Evolutionary conservation across 495 filamentous ascomycete species (phyloP).

Genomic region (Hypoxylon rickii): DNA sequence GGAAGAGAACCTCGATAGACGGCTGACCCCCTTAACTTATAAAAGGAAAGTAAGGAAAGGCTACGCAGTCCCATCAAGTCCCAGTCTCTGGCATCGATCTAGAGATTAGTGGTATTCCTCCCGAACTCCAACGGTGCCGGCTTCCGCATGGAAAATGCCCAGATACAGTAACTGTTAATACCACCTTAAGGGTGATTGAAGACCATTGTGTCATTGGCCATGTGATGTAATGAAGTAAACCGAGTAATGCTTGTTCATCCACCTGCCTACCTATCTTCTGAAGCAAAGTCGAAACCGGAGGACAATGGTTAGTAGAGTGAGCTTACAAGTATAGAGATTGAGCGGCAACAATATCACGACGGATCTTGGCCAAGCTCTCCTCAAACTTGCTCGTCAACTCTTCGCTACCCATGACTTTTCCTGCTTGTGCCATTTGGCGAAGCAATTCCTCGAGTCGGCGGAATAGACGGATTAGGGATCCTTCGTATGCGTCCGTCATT

Average conservation of each 20-base stretch:
- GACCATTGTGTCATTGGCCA: background rate
- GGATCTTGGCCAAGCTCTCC: constrained; percentile 77
- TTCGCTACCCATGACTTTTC: constrained; percentile 96
- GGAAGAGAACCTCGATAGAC: constrained; percentile 21
- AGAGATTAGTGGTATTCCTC: constrained; percentile 31
- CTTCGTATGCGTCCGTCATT: constrained; percentile 98
- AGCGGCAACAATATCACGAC: constrained; percentile 89
- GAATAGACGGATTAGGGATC: constrained; percentile 93
- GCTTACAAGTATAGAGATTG: constrained; percentile 83
- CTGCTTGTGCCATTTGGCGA: constrained; percentile 95
- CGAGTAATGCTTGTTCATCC: background rate
- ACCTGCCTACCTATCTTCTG: background rate
- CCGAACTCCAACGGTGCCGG: constrained; percentile 36
- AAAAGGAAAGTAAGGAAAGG: background rate
- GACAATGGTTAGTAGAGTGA: background rate
- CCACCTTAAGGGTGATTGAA: too few relatives aligned
- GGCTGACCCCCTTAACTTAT: background rate
- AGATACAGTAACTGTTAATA: too few relatives aligned
- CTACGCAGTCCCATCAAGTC: constrained; percentile 6
- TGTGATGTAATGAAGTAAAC: background rate
- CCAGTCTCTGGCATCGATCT: constrained; percentile 24
- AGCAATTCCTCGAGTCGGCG: constrained; percentile 91
- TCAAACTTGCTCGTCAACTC: constrained; percentile 90
- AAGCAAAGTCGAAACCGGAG: background rate
- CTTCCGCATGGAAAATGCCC: background rate